These are phyloP conservation scores for Pestalotiopsis sp. DNA, from an alignment of 2,329 filamentous ascomycete species.

Conservation along the genomic window DNA sequence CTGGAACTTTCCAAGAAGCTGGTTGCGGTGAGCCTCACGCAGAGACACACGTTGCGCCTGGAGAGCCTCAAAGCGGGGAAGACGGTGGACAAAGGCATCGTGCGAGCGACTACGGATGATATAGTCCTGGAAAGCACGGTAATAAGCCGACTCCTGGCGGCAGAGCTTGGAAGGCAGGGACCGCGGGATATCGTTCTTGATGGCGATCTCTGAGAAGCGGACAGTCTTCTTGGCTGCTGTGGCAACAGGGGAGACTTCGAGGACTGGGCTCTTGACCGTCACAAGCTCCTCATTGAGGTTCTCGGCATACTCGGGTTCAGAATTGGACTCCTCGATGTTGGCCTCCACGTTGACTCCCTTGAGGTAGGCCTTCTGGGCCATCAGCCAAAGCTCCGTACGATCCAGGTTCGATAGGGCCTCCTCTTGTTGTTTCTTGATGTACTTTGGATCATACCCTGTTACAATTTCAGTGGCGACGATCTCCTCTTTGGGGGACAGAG, in stretches of 20 bases:
- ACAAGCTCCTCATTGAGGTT: slow-evolving; percentile 33
- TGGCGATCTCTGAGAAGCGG: slow-evolving; percentile 66
- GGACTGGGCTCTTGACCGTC: slow-evolving; percentile 27
- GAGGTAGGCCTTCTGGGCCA: slow-evolving; percentile 79
- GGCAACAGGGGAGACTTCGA: slow-evolving; percentile 24
- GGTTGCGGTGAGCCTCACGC: slow-evolving; percentile 72
- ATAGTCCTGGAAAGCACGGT: slow-evolving; percentile 81
- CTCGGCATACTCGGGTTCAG: slow-evolving; percentile 39
- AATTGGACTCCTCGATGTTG: slow-evolving; percentile 36
- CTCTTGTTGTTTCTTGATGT: slow-evolving; percentile 73
- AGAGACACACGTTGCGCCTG: slow-evolving; percentile 81
- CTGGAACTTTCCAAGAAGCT: slow-evolving; percentile 84
- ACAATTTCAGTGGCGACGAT: slow-evolving; percentile 67
- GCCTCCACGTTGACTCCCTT: slow-evolving; percentile 64
- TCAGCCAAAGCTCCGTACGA: slow-evolving; percentile 84
- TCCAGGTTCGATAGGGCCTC: slow-evolving; percentile 75
- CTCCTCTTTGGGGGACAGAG: slow-evolving; percentile 50
- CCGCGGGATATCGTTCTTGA: slow-evolving; percentile 48
- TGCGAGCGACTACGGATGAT: slow-evolving; percentile 64
- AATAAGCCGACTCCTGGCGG: slow-evolving; percentile 77
- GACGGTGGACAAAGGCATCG: slow-evolving; percentile 84
- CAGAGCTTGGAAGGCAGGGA: slow-evolving; percentile 54
- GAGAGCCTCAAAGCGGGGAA: slow-evolving; percentile 84
- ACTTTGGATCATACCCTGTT: slow-evolving; percentile 74
- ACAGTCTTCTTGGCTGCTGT: slow-evolving; percentile 63